A percentile compares a stretch with the other conserved stretches of the same genome.
These are phyloP conservation scores for Aegilops umbellulata DNA, from an alignment of 176 grass and related monocot genomes.

Conservation along the genomic window DNA sequence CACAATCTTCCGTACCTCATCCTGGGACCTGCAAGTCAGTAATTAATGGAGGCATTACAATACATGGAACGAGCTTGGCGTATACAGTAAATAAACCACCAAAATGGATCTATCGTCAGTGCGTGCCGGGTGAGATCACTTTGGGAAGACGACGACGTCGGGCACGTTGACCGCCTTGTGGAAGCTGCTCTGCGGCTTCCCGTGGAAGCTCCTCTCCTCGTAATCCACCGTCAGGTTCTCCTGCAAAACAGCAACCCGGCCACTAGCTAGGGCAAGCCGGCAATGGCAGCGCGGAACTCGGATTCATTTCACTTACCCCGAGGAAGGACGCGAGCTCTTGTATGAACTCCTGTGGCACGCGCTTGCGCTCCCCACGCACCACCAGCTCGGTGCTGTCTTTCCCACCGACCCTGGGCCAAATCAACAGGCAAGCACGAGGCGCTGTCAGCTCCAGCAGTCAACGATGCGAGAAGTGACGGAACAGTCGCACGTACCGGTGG, in stretches of 20 bases:
- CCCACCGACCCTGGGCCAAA: conserved; percentile 29
- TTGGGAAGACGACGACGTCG: conserved; percentile 85
- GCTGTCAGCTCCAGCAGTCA: not conserved
- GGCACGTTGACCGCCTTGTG: conserved; percentile 81
- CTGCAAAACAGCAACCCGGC: conserved; percentile 22
- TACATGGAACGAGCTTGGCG: not conserved
- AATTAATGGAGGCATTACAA: not conserved
- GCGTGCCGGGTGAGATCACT: conserved; percentile 27
- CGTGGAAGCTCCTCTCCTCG: conserved; percentile 83
- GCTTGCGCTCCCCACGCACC: conserved; percentile 52
- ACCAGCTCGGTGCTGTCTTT: conserved; percentile 59
- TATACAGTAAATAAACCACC: not conserved
- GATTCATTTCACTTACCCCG: conserved; percentile 33
- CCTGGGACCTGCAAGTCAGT: conserved; percentile 51
- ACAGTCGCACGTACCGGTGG: conserved; percentile 32
- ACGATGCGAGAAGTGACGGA: not conserved
- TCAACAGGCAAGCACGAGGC: not conserved
- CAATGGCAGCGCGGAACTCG: too few species aligned
- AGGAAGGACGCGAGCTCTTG: conserved; percentile 68
- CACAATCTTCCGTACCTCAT: conserved; percentile 83
- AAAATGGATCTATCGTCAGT: not conserved
- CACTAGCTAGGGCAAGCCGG: not conserved
- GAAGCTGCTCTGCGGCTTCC: conserved; percentile 94
- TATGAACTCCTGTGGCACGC: conserved; percentile 58
- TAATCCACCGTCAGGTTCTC: conserved; percentile 79